Base-by-base conservation (phyloP, 495 filamentous ascomycete genomes). In the Massariosphaeria phaeospora region DNA sequence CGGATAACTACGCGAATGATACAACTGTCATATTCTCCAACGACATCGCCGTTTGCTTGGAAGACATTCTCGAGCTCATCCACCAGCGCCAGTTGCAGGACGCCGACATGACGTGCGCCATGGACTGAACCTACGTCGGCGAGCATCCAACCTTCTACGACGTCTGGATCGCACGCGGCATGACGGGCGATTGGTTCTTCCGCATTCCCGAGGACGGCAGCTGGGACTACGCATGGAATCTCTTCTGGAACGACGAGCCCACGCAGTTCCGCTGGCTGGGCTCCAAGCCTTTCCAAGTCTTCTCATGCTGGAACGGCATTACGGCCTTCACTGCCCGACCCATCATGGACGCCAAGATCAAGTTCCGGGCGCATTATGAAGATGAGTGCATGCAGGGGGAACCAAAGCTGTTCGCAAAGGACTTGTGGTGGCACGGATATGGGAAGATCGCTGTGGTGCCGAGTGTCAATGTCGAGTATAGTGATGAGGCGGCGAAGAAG, bases 231-330 rank as follows among this genome's bases (percentile, higher is more conserved):
- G 67, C 70, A 1, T 67, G 69, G 62, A 70, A 79, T 40, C 59
- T 79, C 34, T 76, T 79, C 47, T 76, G 70, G 67, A 70, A 73
- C 49, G 65, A 76, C 40, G 54, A 61, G 1, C 39, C 27, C 6
- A 41, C 69, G 9, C 59, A 61, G 15, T 45, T 36, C 11, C 61
- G 70, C 17, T 70, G 70, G 33, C 18, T 41, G 3, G 43, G 40
- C 7, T 48, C 57, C 9, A 61, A 61, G 27, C 74, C 77, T 0
- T 75, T 79, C 52, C 77, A 80, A 64, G 77, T 80, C 0, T 79
- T 77, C 38, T 70, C 74, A 0, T 79, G 76, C 63, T 79, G 77
- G 76, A 77, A 78, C 36, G 76, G 75, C 11, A 73, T 71, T 13
- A 64, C 64, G 1, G 69, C 67, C 0, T 52, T 77, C 15, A 63